phyloP scores from a whole-genome alignment of 2,329 filamentous ascomycete genomes.

The Colletotrichum neosansevieriae region DNA sequence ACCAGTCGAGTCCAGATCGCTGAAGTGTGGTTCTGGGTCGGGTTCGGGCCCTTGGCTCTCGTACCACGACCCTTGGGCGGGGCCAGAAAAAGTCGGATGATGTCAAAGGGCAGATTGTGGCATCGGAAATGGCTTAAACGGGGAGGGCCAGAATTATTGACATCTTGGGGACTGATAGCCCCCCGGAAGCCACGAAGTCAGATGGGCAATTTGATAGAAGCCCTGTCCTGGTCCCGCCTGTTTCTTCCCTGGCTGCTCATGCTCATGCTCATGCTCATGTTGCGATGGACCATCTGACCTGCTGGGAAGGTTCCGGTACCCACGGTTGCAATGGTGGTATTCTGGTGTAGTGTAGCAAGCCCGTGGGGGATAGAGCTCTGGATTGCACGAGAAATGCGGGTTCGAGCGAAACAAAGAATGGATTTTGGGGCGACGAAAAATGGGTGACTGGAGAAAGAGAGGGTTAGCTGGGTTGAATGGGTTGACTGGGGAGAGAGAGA shows the following conservation, averaged over 20 bases:
- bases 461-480: slow-evolving; percentile 33
- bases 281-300: slow-evolving; percentile 7
- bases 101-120: slow-evolving; percentile 29
- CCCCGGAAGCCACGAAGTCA: neutral
- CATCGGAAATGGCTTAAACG: neutral
- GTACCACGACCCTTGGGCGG: slow-evolving; percentile 6
- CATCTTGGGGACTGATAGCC: slow-evolving; percentile 9
- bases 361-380: neutral
- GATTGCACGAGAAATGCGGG: slow-evolving; percentile 25
- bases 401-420: slow-evolving; percentile 16
- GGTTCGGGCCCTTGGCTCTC: slow-evolving; percentile 15
- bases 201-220: slow-evolving; percentile 13
- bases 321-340: slow-evolving; percentile 9
- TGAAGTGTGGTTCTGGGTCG: slow-evolving; percentile 19
- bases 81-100: slow-evolving; percentile 27
- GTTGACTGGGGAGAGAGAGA: slow-evolving; percentile 16
- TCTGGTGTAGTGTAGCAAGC: neutral
- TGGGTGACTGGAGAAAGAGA: slow-evolving; percentile 29
- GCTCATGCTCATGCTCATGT: slow-evolving; percentile 1
- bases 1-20: slow-evolving; percentile 16
- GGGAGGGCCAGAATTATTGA: slow-evolving; percentile 19
- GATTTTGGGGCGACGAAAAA: slow-evolving; percentile 18
- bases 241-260: too few relatives aligned
- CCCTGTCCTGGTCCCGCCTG: slow-evolving; percentile 3
- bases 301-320: slow-evolving; percentile 16